phyloP scores from a whole-genome alignment of 345 rosid species.

The Lepidium didymum region DNA sequence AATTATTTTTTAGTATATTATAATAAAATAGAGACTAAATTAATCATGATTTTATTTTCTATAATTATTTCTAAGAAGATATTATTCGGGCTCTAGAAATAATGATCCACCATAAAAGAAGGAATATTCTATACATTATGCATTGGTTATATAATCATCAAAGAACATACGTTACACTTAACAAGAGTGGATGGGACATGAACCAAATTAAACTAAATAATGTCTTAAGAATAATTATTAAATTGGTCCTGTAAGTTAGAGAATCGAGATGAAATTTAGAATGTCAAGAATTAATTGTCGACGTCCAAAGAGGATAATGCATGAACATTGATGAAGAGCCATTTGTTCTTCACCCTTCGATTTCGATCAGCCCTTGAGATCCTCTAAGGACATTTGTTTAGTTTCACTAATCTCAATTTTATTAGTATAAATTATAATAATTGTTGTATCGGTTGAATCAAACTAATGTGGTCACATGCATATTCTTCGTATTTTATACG shows the following conservation, averaged over 20 bases:
- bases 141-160: neutral
- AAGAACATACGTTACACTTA: conserved; percentile 7
- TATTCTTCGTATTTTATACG: conserved; percentile 17
- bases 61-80: neutral
- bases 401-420: conserved; percentile 11
- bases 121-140: conserved; percentile 9
- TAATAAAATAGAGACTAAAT: neutral
- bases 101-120: neutral
- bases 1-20: neutral
- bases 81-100: neutral
- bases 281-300: neutral
- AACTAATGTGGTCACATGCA: conserved; percentile 25
- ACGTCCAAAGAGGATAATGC: conserved; percentile 17
- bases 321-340: conserved; percentile 25
- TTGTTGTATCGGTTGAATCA: neutral
- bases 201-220: conserved; percentile 7
- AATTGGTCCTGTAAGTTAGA: neutral
- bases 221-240: neutral
- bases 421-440: neutral
- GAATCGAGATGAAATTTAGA: conserved; percentile 20
- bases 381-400: conserved; percentile 16
- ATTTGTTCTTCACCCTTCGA: conserved; percentile 2
- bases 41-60: neutral
- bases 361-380: conserved; percentile 19
- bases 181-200: conserved; percentile 16